phyloP scores from a whole-genome alignment of 192 early-diverging fungal species.

The Coemansia reversa region DNA sequence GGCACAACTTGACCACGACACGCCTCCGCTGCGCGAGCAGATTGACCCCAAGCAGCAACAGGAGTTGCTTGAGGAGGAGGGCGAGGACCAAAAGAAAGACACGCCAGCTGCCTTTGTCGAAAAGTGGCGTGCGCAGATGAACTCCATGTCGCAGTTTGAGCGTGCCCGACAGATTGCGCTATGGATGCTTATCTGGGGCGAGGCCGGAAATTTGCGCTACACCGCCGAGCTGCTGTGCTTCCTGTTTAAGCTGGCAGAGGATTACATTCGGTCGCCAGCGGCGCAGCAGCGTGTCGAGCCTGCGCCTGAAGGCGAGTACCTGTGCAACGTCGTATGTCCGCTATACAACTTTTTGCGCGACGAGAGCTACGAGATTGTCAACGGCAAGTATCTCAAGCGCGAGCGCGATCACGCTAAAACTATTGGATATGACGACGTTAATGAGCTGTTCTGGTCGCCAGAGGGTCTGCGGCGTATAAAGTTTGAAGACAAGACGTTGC shows the following conservation, averaged over 20 bases:
- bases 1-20: slow-evolving; percentile 63
- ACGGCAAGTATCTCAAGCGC: slow-evolving; percentile 69
- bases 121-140: slow-evolving; percentile 71
- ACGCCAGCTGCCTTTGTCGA: slow-evolving; percentile 58
- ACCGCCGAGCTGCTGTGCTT: slow-evolving; percentile 77
- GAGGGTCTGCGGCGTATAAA: slow-evolving; percentile 61
- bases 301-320: slow-evolving; percentile 66
- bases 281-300: slow-evolving; percentile 57
- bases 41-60: slow-evolving; percentile 54
- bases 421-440: slow-evolving; percentile 83
- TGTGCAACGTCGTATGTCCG: slow-evolving; percentile 67
- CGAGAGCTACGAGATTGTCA: slow-evolving; percentile 68
- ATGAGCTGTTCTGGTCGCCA: slow-evolving; percentile 79
- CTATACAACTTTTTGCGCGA: slow-evolving; percentile 73
- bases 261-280: slow-evolving; percentile 56
- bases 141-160: slow-evolving; percentile 67
- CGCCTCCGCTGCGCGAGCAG: slow-evolving; percentile 53
- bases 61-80: slow-evolving; percentile 49
- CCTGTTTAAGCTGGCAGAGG: slow-evolving; percentile 68
- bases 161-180: slow-evolving; percentile 70
- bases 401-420: slow-evolving; percentile 74
- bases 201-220: slow-evolving; percentile 72
- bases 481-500: slow-evolving; percentile 57
- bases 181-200: slow-evolving; percentile 78
- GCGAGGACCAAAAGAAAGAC: slow-evolving; percentile 36